These are phyloP conservation scores for Candolleomyces aberdarensis DNA, from an alignment of 768 basidiomycete species.

Conservation along the genomic window DNA sequence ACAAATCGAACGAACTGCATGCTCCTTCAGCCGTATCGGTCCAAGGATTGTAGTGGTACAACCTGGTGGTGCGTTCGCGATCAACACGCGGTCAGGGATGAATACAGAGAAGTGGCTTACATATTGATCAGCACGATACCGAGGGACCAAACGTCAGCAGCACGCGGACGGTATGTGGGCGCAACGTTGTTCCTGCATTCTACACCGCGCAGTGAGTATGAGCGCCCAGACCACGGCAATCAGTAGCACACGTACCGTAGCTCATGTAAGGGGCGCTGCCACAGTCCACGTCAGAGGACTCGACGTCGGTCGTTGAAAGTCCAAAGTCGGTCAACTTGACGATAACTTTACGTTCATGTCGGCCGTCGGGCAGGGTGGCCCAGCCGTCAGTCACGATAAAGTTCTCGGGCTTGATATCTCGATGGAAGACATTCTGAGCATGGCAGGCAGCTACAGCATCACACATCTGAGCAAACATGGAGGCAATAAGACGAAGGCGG, in stretches of 20 bases:
- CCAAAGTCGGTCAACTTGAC: conserved; percentile 99
- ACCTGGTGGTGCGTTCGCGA: conserved; percentile 41
- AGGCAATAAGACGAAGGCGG: conserved; percentile 87
- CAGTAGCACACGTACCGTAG: conserved; percentile 59
- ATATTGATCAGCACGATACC: conserved; percentile 99
- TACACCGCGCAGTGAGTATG: conserved; percentile 26
- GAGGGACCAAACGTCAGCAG: conserved; percentile 98
- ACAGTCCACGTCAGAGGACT: conserved; percentile 96
- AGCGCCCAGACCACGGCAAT: background rate
- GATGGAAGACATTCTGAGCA: conserved; percentile 85
- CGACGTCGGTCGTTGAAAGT: conserved; percentile 82
- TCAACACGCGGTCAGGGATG: conserved; percentile 4
- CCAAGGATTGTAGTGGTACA: conserved; percentile 99
- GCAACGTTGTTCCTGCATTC: conserved; percentile 98
- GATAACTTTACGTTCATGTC: conserved; percentile 79
- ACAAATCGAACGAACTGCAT: conserved; percentile 79
- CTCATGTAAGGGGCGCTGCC: conserved; percentile 99
- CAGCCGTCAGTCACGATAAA: conserved; percentile 90
- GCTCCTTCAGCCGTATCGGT: conserved; percentile 84
- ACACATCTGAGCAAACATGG: conserved; percentile 99
- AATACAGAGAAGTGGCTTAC: conserved; percentile 36
- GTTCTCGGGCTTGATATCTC: conserved; percentile 99
- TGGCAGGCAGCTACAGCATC: conserved; percentile 96
- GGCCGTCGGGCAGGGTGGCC: conserved; percentile 48
- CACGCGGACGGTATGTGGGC: conserved; percentile 90